Conservation (phyloP, 2,329 filamentous ascomycete genomes). For the Exophiala phaeomuriformis region DNA sequence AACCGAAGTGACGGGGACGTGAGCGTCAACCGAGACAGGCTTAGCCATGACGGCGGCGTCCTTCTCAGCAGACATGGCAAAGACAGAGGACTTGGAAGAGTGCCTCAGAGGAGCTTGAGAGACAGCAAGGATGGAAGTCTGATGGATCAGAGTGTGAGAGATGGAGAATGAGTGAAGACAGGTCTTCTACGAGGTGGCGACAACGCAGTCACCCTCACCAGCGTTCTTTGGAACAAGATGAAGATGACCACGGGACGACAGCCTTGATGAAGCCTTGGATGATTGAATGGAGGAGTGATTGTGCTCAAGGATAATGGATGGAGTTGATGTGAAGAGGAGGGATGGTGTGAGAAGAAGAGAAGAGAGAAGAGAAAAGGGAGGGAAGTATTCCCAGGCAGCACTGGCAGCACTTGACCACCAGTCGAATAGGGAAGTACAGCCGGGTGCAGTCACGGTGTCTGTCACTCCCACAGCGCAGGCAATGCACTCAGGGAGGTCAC, state of each 20-base stretch:
- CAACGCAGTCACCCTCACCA: constrained; percentile 1
- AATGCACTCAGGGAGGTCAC: neutral
- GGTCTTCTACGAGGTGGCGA: neutral
- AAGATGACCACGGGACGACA: neutral
- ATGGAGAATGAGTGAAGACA: neutral
- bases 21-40: neutral
- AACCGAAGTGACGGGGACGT: constrained; percentile 1
- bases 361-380: constrained; percentile 1
- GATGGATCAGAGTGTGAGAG: neutral
- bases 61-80: neutral
- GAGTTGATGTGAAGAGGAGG: constrained; percentile 9
- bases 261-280: neutral
- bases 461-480: neutral
- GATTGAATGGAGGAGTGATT: constrained; percentile 2
- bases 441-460: constrained; percentile 2
- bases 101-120: neutral
- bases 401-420: neutral
- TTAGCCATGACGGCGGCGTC: neutral
- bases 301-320: constrained; percentile 5
- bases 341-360: constrained; percentile 10
- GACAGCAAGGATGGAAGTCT: constrained; percentile 1
- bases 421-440: constrained; percentile 11
- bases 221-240: neutral
- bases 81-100: neutral
- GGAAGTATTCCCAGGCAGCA: constrained; percentile 3